Evolutionary conservation across 495 filamentous ascomycete genomes (phyloP), one percentile per base, ranked within the genome.

Genomic region (Penicillium longicatenatum): DNA sequence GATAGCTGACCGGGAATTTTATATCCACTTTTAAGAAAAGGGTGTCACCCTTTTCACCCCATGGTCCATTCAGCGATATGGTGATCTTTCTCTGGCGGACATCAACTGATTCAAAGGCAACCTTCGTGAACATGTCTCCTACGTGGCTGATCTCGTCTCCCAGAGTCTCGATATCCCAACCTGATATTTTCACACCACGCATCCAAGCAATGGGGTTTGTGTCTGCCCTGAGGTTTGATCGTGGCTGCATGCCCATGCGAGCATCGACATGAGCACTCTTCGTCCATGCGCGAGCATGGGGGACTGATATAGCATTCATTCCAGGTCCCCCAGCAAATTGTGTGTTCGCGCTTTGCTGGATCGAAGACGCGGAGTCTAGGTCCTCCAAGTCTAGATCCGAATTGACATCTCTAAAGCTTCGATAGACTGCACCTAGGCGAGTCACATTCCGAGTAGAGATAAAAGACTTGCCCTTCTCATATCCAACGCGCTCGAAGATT

Each of bases 131-230:
- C 59, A 88, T 91, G 30, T 85, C 85, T 52, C 88, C 89, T 26
- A 96, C 90, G 20, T 89, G 84, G 19, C 91, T 84, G 44, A 97
- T 91, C 68, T 97, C 93, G 59, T 95, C 92, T 49, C 90, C 90
- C 24, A 96, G 76, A 12, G 86, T 87, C 71, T 96, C 91, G 4
- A 84, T 79, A 60, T 89, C 90, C 89, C 91, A 93, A 35, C 83
- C 75, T 7, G 73, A 75, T 58, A 97, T 92, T 58, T 91, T 94
- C 41, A 97, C 91, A 30, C 92, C 91, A 56, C 86, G 90, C 90
- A 97, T 96, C 93, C 93, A 97, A 14, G 86, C 82, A 55, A 97
- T 93, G 33, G 91, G 80, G 62, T 92, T 91, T n/a, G 81, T 77
- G 46, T 87, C 80, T 50, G 83, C 85, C 49, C 76, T 74, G 14